phyloP scores from a whole-genome alignment of 2,329 filamentous ascomycete genomes.

The Beauveria brongniartii region DNA sequence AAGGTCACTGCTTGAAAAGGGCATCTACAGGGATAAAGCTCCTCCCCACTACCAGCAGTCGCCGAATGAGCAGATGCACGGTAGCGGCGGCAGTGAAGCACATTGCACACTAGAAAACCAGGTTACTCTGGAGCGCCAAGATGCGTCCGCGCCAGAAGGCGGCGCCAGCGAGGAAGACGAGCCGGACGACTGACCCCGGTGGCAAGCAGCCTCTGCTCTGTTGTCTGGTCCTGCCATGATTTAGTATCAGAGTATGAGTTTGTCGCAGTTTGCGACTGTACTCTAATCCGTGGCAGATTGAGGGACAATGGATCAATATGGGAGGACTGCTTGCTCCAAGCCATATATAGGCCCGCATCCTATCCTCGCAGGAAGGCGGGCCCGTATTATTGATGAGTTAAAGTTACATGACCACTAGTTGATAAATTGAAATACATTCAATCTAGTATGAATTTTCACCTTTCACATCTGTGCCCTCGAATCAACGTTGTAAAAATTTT shows the following conservation, averaged over 20 bases:
- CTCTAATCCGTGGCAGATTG: constrained; percentile 34
- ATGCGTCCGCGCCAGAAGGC: constrained; percentile 32
- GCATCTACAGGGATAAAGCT: constrained; percentile 26
- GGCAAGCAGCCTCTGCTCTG: constrained; percentile 59
- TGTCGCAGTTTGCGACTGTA: not conserved
- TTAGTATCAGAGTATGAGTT: not conserved
- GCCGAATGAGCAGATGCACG: constrained; percentile 5
- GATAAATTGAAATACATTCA: not conserved
- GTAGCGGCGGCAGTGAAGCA: constrained; percentile 3
- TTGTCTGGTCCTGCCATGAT: constrained; percentile 50
- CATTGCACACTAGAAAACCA: not conserved
- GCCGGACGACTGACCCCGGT: constrained; percentile 52
- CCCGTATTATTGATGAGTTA: constrained; percentile 5
- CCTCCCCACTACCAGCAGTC: constrained; percentile 22
- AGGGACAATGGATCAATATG: constrained; percentile 53
- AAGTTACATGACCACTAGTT: not conserved
- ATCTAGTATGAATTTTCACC: not conserved
- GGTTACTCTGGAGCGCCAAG: constrained; percentile 13
- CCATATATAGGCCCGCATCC: constrained; percentile 19
- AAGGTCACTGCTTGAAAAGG: constrained; percentile 51
- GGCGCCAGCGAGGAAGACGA: constrained; percentile 57
- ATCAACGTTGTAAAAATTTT: not conserved
- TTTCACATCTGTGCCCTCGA: not conserved
- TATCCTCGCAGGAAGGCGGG: constrained; percentile 29
- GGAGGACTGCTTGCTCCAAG: constrained; percentile 46